Evolutionary conservation across 2,329 filamentous ascomycete species (phyloP).

Genomic region (Pleurostoma richardsiae): DNA sequence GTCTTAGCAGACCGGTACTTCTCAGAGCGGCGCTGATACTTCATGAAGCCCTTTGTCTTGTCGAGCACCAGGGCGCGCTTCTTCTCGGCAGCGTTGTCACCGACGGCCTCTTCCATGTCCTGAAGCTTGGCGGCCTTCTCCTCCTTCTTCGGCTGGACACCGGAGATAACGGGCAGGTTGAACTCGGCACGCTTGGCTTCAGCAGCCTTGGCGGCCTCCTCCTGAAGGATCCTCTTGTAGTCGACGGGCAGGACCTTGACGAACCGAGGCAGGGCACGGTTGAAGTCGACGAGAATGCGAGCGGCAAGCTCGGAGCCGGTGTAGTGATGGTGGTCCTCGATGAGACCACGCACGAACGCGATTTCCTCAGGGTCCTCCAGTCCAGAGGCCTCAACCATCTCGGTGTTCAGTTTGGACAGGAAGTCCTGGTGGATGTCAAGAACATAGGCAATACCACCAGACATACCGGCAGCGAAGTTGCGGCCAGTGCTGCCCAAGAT

Average conservation of each 20-base stretch:
- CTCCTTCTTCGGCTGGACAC: conserved; percentile 58
- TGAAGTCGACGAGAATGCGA: conserved; percentile 92
- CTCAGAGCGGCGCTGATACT: conserved; percentile 86
- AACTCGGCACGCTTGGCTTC: conserved; percentile 82
- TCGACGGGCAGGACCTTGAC: conserved; percentile 91
- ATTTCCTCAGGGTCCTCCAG: conserved; percentile 85
- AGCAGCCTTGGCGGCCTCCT: conserved; percentile 80
- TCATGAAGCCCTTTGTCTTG: conserved; percentile 97
- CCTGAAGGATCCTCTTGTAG: conserved; percentile 88
- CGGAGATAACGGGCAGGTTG: conserved; percentile 70
- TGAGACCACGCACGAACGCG: conserved; percentile 81
- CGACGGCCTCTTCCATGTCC: conserved; percentile 90
- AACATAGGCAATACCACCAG: conserved; percentile 92
- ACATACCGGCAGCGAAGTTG: conserved; percentile 98
- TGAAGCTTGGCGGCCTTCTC: conserved; percentile 66
- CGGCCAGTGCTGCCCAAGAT: conserved; percentile 85
- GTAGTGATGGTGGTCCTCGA: conserved; percentile 97
- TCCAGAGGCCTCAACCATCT: conserved; percentile 89
- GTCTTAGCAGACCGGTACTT: conserved; percentile 86
- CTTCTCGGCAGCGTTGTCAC: conserved; percentile 78
- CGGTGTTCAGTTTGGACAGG: conserved; percentile 87
- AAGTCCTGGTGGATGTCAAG: conserved; percentile 89
- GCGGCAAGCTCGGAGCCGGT: conserved; percentile 93
- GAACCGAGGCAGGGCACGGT: conserved; percentile 81
- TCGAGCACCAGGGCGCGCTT: conserved; percentile 89